Base-by-base conservation (phyloP, 2,329 filamentous ascomycete genomes). In the Aureobasidium pullulans region DNA sequence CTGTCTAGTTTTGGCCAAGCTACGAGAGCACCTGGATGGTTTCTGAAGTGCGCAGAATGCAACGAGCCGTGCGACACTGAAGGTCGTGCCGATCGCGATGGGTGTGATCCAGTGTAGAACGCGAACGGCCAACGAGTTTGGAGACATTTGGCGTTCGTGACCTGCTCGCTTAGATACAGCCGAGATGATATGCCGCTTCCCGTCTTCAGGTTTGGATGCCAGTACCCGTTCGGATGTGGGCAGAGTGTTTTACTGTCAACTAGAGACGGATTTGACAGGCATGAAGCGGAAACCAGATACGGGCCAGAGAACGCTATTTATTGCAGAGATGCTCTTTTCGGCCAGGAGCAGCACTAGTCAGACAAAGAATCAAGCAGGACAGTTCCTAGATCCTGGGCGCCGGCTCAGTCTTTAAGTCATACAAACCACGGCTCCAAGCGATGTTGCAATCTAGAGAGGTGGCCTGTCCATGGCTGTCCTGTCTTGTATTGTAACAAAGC, bases 1-100 rank as follows among this genome's bases (percentile, higher is more conserved):
- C 37, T 59, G 47, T 52, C 57, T 50, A 29, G 6, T 31, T 65
- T 62, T 48, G 54, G 64, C 53, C 67, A 61, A 32, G 62, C 63
- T 7, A 66, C 59, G 28, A 64, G 47, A 15, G 64, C 66, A n/a
- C 54, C 61, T 64, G 13, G 63, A 62, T 6, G 66, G 64, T 59
- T 64, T 48, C 40, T 69, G 67, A 9, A 70, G 62, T n/a, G 68
- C 62, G 60, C 67, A 69, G 23, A 62, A 63, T 9, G 67, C 66
- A 16, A 64, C 19, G 10, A 63, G 63, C 57, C 67, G 68, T 34
- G 66, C 67, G 13, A 59, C 42, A 37, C 65, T n/a, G 62, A 67
- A 70, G 54, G 66, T 67, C n/a, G 63, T 46, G 29, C 63, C 59
- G 4, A 64, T 64, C n/a, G 60, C 58, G 44, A 66, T 59, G 4